Evolutionary conservation across 208 protist genomes (phyloP).

Genomic region (Leishmania major): DNA sequence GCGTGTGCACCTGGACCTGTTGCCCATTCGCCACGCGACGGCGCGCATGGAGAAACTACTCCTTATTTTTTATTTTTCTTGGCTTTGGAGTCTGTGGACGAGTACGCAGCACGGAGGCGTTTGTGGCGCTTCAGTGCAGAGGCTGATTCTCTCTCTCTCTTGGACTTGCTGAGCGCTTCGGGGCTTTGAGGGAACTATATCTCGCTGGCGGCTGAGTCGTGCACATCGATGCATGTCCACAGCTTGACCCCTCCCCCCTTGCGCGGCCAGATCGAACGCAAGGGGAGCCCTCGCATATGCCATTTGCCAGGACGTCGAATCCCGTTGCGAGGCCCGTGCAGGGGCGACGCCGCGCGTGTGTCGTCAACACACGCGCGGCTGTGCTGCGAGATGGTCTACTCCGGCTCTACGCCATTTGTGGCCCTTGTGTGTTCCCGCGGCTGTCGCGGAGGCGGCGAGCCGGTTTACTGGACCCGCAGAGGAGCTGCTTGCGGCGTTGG

Average conservation of each 20-base stretch:
- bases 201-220: not conserved
- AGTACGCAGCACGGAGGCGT: not conserved
- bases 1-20: not conserved
- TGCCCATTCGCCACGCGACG: not conserved
- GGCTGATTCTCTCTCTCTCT: not conserved
- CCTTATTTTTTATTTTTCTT: not conserved
- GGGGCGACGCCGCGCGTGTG: not conserved
- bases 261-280: not conserved
- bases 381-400: slow-evolving; percentile 12
- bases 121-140: not conserved
- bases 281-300: not conserved
- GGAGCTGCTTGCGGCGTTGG: slow-evolving; percentile 9
- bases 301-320: not conserved
- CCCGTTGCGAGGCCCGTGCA: not conserved
- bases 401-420: slow-evolving; percentile 13
- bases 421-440: slow-evolving; percentile 9
- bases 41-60: not conserved
- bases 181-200: not conserved
- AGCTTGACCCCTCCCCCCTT: not conserved
- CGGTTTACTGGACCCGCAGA: slow-evolving; percentile 3
- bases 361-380: not conserved
- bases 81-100: not conserved
- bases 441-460: slow-evolving; percentile 13
- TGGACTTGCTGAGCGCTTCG: not conserved
- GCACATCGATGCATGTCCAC: not conserved